A percentile compares a stretch with the other conserved stretches of the same genome.
Evolutionary conservation across 169 alveolate genomes (phyloP).

Genomic region (Cryptosporidium baileyi): DNA sequence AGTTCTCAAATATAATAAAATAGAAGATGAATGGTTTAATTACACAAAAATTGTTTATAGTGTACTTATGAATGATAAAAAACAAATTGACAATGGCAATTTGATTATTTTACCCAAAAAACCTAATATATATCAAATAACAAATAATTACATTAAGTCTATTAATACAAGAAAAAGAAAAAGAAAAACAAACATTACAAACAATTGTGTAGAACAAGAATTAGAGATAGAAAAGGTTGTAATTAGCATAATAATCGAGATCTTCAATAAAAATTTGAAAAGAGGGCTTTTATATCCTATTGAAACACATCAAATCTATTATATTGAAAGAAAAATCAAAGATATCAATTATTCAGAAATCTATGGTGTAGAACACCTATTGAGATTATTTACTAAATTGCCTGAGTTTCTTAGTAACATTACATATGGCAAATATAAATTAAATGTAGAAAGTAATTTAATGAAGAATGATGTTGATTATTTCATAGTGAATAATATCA

Average conservation of each 20-base stretch:
- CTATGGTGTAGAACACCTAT: slow-evolving; percentile 36
- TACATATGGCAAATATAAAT: background rate
- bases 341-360: slow-evolving; percentile 1
- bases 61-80: slow-evolving; percentile 13
- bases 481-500: background rate
- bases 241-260: background rate
- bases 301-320: background rate
- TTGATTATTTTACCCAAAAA: slow-evolving; percentile 11
- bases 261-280: slow-evolving; percentile 30
- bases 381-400: background rate
- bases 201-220: background rate
- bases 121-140: slow-evolving; percentile 1
- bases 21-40: slow-evolving; percentile 37
- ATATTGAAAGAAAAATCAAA: background rate
- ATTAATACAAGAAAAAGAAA: background rate
- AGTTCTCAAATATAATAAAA: background rate
- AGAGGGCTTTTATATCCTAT: slow-evolving; percentile 8
- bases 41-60: slow-evolving; percentile 12
- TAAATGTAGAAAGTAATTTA: background rate
- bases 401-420: slow-evolving; percentile 5
- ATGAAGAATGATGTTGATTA: background rate
- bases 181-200: background rate
- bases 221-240: background rate
- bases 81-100: background rate
- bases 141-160: background rate